Base-by-base conservation (phyloP, 2,329 filamentous ascomycete genomes). In the Aspergillus oerlinghausenensis region DNA sequence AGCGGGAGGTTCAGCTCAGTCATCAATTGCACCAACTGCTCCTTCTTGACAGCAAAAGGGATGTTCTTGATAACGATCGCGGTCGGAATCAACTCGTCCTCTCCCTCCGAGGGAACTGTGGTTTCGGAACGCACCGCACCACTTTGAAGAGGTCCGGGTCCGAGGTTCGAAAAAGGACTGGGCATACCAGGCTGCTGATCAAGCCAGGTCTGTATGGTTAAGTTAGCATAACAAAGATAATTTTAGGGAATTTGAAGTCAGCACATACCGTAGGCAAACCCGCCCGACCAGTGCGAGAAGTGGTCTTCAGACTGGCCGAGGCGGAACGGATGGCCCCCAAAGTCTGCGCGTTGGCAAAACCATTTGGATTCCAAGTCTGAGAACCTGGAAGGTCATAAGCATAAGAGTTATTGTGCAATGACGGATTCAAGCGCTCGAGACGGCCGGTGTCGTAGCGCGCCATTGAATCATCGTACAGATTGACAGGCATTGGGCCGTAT, bases 61-160 rank as follows among this genome's bases (percentile, higher is more conserved):
- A 99, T 99, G 72, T 99, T 99, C 80, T 99, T 99, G 77, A 99
- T 97, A 57, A 99, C 94, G 66, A 99, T 97, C 54, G 94, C 94
- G 3, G 94, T 99, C 2, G 93, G 93, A 58, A 99, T 99, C 59
- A 99, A 84, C 77, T 97, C 93, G 64, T 96, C 93, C 48, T 80
- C 78, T 35, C 64, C 67, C 50, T 79, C 77, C 32, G 71, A 72
- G 17, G 69, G 70, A 52, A 70, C 69, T 26, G 73, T 70, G 55
- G 70, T 61, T 55, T 79, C 76, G 54, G 73, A 68, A 38, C 76
- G 77, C 58, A 77, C 68, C 43, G 74, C 72, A 52, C 69, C 71
- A 58, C 72, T 71, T 54, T 74, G 71, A 50, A 76, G 75, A 53
- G 74, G 73, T 25, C 68, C 70, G 48, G 75, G 73, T 43, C 75